Evolutionary conservation across 2,329 filamentous ascomycete species (phyloP), one percentile per base, ranked within the genome.

Genomic region (Alternaria brassicicola): DNA sequence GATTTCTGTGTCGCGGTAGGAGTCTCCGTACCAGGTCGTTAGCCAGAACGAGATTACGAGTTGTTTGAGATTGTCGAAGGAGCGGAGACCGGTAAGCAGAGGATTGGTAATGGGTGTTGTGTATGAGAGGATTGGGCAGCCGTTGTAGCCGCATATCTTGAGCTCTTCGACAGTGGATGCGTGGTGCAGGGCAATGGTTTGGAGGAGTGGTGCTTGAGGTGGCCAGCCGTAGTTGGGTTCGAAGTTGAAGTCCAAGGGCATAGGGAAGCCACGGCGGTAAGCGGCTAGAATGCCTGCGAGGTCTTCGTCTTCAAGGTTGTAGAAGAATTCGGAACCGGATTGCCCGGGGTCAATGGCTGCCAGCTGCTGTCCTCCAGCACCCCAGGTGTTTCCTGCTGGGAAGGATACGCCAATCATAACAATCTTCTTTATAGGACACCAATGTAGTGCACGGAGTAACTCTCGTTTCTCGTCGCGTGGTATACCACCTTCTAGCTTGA

Each of bases 401-500:
- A 75, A 79, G 9, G 72, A 74, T 3, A 78, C 73, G 6, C 80
- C 80, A 21, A 82, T 82, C 62, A 82, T 71, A 19, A 82, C 79
- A 13, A 82, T 66, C 59, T 81, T 82, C 57, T 78, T 70, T 4
- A 83, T 55, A 0, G 77, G 76, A 45, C 77, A 82, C 38, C 60
- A 67, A 55, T 77, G 75, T 10, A 82, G 53, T 3, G 81, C 80
- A 7, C 79, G 76, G 3, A 82, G 52, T 12, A 77, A 72, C 55
- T 83, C 81, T 25, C 80, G 75, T 52, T 80, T 79, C 60, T 82
- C 81, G 59, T 82, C 80, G 9, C 79, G 73, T 1, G 80, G 79
- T 39, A 82, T 76, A 12, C 79, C 79, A 17, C 80, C 80, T 69
- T 82, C 80, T 19, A 83, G 68, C 56, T 83, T 83, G 65, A 83